These are phyloP conservation scores for Hanseniaspora guilliermondii DNA, from an alignment of 805 yeast genomes.

Conservation along the genomic window DNA sequence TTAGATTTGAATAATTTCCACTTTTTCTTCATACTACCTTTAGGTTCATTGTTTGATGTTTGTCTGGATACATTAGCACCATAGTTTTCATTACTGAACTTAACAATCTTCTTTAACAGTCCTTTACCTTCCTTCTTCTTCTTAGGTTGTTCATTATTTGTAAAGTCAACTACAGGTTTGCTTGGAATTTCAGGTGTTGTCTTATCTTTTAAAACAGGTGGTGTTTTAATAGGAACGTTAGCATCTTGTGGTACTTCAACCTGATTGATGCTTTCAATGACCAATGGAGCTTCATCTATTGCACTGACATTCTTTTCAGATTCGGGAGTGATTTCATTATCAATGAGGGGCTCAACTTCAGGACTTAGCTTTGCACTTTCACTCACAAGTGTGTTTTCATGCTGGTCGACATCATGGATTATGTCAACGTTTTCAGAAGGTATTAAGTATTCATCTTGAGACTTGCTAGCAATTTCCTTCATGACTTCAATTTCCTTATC, in stretches of 20 bases:
- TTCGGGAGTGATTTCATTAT: neutral
- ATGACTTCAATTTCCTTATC: conserved; percentile 1
- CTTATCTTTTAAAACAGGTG: neutral
- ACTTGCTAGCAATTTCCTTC: neutral
- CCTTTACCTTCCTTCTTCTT: neutral
- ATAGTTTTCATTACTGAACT: conserved; percentile 11
- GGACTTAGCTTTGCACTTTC: neutral
- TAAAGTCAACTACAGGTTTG: neutral
- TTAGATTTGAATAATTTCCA: neutral
- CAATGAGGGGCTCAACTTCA: neutral
- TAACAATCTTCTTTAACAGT: neutral
- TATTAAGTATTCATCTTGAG: neutral
- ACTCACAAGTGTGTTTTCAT: neutral
- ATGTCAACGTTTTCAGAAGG: neutral
- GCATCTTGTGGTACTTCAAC: neutral
- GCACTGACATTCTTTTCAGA: neutral
- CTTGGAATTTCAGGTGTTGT: neutral
- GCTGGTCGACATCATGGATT: neutral
- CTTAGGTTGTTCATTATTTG: neutral
- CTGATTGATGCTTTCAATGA: neutral
- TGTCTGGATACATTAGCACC: neutral
- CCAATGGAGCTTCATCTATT: neutral
- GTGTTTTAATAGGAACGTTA: neutral
- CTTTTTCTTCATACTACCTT: neutral
- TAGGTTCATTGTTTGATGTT: neutral